phyloP scores from a whole-genome alignment of 108 stramenopile genomes.

The Bacterosira constricta region DNA sequence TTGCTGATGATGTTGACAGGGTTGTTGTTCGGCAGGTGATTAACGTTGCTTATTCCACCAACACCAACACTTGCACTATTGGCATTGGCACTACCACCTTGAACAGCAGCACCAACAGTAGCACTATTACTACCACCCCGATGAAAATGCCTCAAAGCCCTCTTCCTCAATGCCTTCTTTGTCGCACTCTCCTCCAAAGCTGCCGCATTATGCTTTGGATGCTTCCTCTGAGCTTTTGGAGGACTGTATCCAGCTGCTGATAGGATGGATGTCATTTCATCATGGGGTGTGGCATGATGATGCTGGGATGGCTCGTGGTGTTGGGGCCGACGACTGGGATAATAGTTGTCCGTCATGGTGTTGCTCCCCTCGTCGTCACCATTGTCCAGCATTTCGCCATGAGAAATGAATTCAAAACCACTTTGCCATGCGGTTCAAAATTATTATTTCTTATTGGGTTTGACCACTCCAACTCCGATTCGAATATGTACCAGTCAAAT shows the following conservation, averaged over 20 bases:
- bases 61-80: too few relatives aligned
- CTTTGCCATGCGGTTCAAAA: not conserved
- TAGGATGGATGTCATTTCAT: conserved; percentile 35
- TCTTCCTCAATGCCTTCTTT: conserved; percentile 12
- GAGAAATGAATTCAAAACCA: not conserved
- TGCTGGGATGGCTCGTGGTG: not conserved
- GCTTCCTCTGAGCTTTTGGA: not conserved
- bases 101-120: not conserved
- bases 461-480: too few relatives aligned
- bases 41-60: too few relatives aligned
- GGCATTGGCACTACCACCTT: too few relatives aligned
- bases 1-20: not conserved
- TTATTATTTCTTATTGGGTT: too few relatives aligned
- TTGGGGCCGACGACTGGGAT: not conserved
- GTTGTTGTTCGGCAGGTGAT: too few relatives aligned
- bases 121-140: not conserved
- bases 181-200: not conserved
- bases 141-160: conserved; percentile 23
- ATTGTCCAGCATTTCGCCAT: too few relatives aligned
- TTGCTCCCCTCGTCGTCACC: conserved; percentile 15
- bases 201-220: not conserved
- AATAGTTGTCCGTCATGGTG: not conserved
- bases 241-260: conserved; percentile 15
- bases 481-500: too few relatives aligned
- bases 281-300: conserved; percentile 20